phyloP scores from a whole-genome alignment of 1,139 yeast genomes.

The Saccharomyces hybrid region DNA sequence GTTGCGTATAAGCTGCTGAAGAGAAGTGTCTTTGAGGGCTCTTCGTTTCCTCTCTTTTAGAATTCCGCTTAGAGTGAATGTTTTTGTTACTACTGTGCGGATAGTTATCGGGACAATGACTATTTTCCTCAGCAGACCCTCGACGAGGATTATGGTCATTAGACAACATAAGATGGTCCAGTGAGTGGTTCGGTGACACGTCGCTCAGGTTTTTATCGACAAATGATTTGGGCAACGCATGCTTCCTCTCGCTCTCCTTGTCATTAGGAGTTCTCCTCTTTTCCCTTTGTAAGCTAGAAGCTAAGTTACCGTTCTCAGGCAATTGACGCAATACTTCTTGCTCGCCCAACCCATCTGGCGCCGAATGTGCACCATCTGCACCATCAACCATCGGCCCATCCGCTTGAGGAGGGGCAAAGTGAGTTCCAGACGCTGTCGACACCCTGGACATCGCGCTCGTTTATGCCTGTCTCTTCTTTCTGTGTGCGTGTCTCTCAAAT shows the following conservation, averaged over 20 bases:
- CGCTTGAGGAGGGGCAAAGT: not conserved
- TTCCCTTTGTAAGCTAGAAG: not conserved
- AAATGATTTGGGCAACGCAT: not conserved
- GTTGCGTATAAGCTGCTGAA: constrained; percentile 3
- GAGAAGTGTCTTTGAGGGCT: constrained; percentile 8
- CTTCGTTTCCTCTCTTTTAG: constrained; percentile 2
- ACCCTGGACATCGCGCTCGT: not conserved
- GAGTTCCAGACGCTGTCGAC: not conserved
- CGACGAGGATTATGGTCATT: not conserved
- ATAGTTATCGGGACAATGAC: not conserved
- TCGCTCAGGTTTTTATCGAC: not conserved
- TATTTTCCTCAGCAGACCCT: not conserved
- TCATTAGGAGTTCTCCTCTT: not conserved
- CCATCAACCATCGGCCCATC: not conserved
- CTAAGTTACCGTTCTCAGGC: not conserved
- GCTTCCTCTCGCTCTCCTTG: not conserved
- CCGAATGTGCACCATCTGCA: not conserved
- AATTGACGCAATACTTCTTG: not conserved
- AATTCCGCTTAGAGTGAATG: not conserved
- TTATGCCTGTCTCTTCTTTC: not conserved
- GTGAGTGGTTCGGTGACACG: not conserved
- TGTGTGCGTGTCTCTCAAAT: not conserved
- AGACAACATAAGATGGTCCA: not conserved
- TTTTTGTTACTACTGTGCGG: not conserved
- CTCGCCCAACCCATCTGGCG: not conserved